These are phyloP conservation scores for Annona squamosa DNA, from an alignment of 164 flowering plant genomes.

Conservation along the genomic window DNA sequence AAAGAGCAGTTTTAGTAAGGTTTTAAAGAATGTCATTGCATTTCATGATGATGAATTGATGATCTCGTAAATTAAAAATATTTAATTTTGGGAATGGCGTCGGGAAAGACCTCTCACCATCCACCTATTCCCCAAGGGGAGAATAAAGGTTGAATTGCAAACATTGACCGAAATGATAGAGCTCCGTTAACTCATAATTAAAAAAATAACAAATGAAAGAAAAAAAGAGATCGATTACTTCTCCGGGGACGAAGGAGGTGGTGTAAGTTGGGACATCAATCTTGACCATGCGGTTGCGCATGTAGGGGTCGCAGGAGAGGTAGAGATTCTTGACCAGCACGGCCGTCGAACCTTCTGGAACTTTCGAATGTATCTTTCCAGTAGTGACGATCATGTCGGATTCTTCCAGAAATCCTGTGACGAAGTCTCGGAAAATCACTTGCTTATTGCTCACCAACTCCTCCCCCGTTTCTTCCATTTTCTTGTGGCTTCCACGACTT, in stretches of 20 bases:
- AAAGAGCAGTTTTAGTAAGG: too few species aligned
- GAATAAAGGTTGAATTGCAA: background rate
- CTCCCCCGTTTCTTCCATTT: conserved; percentile 7
- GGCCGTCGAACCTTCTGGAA: conserved; percentile 15
- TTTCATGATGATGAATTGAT: background rate
- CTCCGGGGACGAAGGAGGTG: conserved; percentile 14
- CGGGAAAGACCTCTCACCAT: background rate
- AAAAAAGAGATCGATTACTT: conserved; percentile 7
- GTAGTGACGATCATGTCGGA: conserved; percentile 22
- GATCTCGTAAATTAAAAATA: background rate
- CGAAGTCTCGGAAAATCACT: conserved; percentile 20
- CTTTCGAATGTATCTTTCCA: conserved; percentile 9
- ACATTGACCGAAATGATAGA: too few species aligned
- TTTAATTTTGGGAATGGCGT: background rate
- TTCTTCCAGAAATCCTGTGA: conserved; percentile 24
- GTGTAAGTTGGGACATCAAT: background rate
- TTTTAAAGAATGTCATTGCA: too few species aligned
- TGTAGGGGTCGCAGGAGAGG: conserved; percentile 25
- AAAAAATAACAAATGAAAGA: background rate
- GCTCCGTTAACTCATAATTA: background rate
- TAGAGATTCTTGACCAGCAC: conserved; percentile 27
- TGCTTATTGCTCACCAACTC: conserved; percentile 24
- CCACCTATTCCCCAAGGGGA: background rate
- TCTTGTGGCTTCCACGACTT: too few species aligned
- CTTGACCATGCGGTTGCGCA: conserved; percentile 16